Evolutionary conservation across 441 rosid genomes (phyloP).

Genomic region (Hura crepitans): DNA sequence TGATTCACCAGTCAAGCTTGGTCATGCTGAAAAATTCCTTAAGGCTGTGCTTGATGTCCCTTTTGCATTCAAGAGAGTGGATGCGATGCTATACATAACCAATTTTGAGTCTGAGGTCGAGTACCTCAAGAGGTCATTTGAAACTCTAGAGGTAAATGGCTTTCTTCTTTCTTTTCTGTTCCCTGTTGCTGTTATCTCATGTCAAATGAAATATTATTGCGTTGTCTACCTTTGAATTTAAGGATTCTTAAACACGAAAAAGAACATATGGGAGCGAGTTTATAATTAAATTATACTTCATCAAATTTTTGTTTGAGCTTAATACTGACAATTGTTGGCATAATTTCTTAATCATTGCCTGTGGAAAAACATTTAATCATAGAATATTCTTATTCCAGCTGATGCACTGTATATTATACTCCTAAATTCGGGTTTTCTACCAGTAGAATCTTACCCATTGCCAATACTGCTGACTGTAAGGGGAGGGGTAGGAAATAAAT

Average conservation of each 20-base stretch:
- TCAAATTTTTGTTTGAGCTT: background rate
- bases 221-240: background rate
- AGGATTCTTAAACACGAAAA: background rate
- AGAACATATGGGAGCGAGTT: background rate
- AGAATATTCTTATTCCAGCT: background rate
- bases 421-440: background rate
- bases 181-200: conserved; percentile 20
- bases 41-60: conserved; percentile 78
- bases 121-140: conserved; percentile 54
- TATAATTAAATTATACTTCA: background rate
- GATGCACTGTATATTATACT: background rate
- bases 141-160: conserved; percentile 63
- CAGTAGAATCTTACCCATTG: background rate
- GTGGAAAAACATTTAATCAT: background rate
- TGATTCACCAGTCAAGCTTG: conserved; percentile 65
- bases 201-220: background rate
- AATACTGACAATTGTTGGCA: background rate
- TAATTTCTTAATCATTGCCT: background rate
- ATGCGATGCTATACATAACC: conserved; percentile 68
- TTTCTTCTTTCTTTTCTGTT: background rate
- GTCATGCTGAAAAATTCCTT: conserved; percentile 76
- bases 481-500: background rate
- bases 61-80: conserved; percentile 61
- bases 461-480: background rate
- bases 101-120: conserved; percentile 66